Conservation (phyloP, 805 yeast genomes). For the Ogataea paradorogensis region DNA sequence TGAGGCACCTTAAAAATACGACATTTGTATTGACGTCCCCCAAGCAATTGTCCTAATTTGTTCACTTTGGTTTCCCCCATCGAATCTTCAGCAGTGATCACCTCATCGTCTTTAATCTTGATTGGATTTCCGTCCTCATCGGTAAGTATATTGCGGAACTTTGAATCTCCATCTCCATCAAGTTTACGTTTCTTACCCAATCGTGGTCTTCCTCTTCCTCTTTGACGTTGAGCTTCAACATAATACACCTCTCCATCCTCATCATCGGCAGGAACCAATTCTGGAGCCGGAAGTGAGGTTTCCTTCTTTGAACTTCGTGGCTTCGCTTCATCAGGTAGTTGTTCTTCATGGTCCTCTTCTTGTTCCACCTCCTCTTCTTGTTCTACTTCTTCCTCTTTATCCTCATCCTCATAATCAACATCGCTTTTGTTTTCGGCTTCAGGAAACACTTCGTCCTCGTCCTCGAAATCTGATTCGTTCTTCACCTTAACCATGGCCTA, state of each 20-base stretch:
- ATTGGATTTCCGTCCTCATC: constrained; percentile 71
- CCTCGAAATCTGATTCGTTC: constrained; percentile 14
- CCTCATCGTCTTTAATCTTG: constrained; percentile 70
- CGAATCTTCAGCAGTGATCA: constrained; percentile 69
- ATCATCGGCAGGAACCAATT: constrained; percentile 21
- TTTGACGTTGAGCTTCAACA: constrained; percentile 20
- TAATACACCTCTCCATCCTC: constrained; percentile 22
- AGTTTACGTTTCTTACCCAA: constrained; percentile 26
- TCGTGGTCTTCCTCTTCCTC: constrained; percentile 33
- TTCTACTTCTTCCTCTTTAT: constrained; percentile 23
- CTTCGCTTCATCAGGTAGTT: constrained; percentile 8
- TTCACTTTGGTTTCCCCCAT: constrained; percentile 76
- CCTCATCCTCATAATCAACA: constrained; percentile 23
- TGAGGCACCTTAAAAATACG: constrained; percentile 63
- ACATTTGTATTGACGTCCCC: constrained; percentile 72
- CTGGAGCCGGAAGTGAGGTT: constrained; percentile 15
- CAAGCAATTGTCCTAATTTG: constrained; percentile 61
- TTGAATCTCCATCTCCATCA: constrained; percentile 28
- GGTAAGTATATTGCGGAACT: constrained; percentile 21
- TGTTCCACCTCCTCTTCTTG: constrained; percentile 17
- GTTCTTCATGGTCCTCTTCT: constrained; percentile 23
- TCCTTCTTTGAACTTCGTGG: constrained; percentile 6
- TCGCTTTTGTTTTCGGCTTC: constrained; percentile 23
- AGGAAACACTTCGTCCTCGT: constrained; percentile 20
- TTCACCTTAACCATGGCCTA: constrained; percentile 6